phyloP scores from a whole-genome alignment of 2,329 filamentous ascomycete genomes.

The Cercospora sp. region DNA sequence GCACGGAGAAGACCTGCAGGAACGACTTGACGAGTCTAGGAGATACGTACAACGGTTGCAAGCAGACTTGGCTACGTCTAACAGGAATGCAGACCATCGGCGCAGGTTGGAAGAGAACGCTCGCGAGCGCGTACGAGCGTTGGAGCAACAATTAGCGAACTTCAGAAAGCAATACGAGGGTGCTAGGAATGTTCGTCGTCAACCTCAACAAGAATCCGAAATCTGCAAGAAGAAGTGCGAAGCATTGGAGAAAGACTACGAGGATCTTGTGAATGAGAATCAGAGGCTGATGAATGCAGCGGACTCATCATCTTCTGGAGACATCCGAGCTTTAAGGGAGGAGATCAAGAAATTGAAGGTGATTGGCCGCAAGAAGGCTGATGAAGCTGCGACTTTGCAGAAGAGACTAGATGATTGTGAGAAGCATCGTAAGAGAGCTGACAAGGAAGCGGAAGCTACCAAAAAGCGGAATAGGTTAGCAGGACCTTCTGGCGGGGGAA shows the following conservation, averaged over 20 bases:
- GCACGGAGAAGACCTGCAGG: background rate
- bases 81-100: no score
- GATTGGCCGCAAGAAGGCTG: background rate
- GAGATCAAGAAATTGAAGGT: background rate
- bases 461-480: background rate
- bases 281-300: background rate
- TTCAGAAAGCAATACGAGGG: background rate
- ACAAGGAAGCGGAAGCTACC: background rate
- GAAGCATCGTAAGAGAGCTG: background rate
- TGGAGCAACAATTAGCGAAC: background rate
- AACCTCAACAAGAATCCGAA: background rate
- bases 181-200: background rate
- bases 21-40: background rate
- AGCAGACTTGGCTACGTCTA: no score
- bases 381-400: background rate
- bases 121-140: background rate
- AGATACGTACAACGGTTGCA: no score
- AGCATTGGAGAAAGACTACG: background rate
- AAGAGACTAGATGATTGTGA: constrained; percentile 1
- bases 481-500: background rate
- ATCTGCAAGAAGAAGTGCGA: background rate
- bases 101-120: no score
- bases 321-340: background rate
- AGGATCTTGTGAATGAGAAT: background rate
- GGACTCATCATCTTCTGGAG: background rate